Base-by-base conservation (phyloP, 495 filamentous ascomycete genomes). In the Xylaria acuta region DNA sequence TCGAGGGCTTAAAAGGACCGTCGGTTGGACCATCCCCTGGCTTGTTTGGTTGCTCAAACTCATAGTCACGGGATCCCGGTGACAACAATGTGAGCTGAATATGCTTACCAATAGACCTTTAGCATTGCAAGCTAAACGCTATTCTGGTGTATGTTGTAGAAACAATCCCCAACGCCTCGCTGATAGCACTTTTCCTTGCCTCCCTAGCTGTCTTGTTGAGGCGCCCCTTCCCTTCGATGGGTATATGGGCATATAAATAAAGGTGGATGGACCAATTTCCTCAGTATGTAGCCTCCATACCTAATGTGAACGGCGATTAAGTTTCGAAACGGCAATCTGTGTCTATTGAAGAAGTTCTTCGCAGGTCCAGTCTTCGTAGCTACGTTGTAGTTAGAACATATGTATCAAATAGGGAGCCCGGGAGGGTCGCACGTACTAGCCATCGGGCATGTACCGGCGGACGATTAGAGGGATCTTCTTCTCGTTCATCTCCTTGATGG, bases 331-430 rank as follows among this genome's bases (percentile, higher is more conserved):
- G 8, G 40, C 34, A 20, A 25, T 58, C 41, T 32, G 22, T 60
- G 70, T 75, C 64, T 69, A 73, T 73, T 87, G 84, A 18, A 97
- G 86, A 41, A 99, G 86, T 79, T 99, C 96, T 84, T 99, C 96
- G 84, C 94, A 97, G 65, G 94, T 96, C 96, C 96, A 99, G 82
- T 99, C 96, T 86, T 99, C 96, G 80, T 99, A 99, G 84, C 95
- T 97, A 72, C 25, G 16, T 4, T 18, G 38, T 41, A 34, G 67
- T 82, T 77, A 75, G 77, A 45, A 71, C 9, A 16, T 41, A 30
- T 20, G 40, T 1, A 36, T 53, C 2, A n/a, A 45, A 54, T 40
- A 32, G 38, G 14, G 27, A 38, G n/a, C 60, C 20, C 8, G 22
- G 47, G 20, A 8, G n/a, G 68, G 47, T 30, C 67, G 36, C 16